These are phyloP conservation scores for Olyra latifolia DNA, from an alignment of 176 grass and related monocot species.

Conservation along the genomic window DNA sequence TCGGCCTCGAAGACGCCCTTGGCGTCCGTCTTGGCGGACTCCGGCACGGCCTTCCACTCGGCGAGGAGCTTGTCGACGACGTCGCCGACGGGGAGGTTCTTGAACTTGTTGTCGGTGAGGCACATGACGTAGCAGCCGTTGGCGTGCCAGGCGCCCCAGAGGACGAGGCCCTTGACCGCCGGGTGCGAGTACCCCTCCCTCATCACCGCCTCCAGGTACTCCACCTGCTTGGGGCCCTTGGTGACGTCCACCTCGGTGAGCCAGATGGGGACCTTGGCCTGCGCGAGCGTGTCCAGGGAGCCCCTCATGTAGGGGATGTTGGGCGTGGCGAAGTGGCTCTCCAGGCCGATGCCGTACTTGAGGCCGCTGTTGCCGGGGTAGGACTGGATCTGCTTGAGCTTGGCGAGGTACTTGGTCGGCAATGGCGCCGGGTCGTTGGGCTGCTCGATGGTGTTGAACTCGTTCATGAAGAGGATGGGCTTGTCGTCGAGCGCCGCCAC, in stretches of 20 bases:
- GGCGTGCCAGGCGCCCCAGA: conserved; percentile 69
- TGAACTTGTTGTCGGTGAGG: conserved; percentile 68
- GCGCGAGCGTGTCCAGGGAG: conserved; percentile 60
- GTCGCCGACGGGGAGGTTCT: conserved; percentile 57
- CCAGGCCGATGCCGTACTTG: conserved; percentile 62
- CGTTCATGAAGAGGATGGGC: conserved; percentile 73
- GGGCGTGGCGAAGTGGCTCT: conserved; percentile 63
- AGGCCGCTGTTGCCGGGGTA: conserved; percentile 20
- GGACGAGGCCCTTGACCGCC: conserved; percentile 59
- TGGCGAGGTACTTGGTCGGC: conserved; percentile 63
- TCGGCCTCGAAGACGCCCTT: conserved; percentile 45
- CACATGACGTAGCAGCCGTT: conserved; percentile 67
- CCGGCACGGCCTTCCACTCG: conserved; percentile 43
- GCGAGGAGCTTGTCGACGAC: conserved; percentile 58
- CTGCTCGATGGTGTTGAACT: conserved; percentile 69
- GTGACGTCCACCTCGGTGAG: conserved; percentile 81
- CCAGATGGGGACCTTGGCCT: conserved; percentile 66
- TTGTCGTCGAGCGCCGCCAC: conserved; percentile 41
- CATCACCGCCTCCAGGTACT: conserved; percentile 67
- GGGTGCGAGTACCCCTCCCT: conserved; percentile 64
- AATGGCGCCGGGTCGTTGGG: conserved; percentile 34
- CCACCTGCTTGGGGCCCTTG: conserved; percentile 37
- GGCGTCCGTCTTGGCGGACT: conserved; percentile 31
- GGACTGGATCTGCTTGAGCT: conserved; percentile 48
- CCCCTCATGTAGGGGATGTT: conserved; percentile 75